Percentiles rank a stretch among this genome's conserved stretches.
Evolutionary conservation across 2,329 filamentous ascomycete genomes (phyloP).

Genomic region (Eutypa lata): DNA sequence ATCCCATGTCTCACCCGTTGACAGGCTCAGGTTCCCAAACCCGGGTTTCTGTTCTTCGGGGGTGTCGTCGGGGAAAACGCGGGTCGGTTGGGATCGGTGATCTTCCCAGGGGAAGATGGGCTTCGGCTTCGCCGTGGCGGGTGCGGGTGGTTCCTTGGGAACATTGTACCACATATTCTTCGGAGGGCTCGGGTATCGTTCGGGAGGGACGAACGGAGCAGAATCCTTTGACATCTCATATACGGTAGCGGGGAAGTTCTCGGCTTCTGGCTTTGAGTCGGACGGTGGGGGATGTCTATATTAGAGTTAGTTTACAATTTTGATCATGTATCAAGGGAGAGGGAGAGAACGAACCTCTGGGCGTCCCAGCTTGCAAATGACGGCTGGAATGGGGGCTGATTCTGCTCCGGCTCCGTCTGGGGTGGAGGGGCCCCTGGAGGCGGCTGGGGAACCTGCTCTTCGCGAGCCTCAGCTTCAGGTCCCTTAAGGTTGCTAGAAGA

Average conservation of each 20-base stretch:
- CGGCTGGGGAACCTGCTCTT: no score
- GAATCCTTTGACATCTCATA: conserved; percentile 82
- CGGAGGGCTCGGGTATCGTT: conserved; percentile 84
- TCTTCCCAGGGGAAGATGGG: conserved; percentile 91
- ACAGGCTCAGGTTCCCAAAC: conserved; percentile 5
- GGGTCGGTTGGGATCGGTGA: conserved; percentile 57
- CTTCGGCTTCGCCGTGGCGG: conserved; percentile 51
- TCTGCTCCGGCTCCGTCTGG: no score
- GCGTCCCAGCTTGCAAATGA: conserved; percentile 47
- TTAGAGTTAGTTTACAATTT: conserved; percentile 10
- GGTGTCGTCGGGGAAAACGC: conserved; percentile 62
- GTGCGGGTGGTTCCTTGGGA: conserved; percentile 60
- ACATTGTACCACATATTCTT: conserved; percentile 87
- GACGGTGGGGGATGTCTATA: conserved; percentile 59
- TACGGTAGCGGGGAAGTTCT: conserved; percentile 72
- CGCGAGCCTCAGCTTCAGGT: no score
- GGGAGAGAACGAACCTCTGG: conserved; percentile 41
- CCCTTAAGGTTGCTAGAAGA: no score
- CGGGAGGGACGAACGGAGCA: conserved; percentile 73
- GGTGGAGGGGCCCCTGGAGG: no score
- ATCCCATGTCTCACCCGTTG: conserved; percentile 13
- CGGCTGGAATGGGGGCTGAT: no score
- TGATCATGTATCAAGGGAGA: neutral
- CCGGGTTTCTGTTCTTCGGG: conserved; percentile 20
- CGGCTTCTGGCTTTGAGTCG: conserved; percentile 77